phyloP scores from a whole-genome alignment of 2,329 filamentous ascomycete genomes.

The Sclerotinia trifoliorum region DNA sequence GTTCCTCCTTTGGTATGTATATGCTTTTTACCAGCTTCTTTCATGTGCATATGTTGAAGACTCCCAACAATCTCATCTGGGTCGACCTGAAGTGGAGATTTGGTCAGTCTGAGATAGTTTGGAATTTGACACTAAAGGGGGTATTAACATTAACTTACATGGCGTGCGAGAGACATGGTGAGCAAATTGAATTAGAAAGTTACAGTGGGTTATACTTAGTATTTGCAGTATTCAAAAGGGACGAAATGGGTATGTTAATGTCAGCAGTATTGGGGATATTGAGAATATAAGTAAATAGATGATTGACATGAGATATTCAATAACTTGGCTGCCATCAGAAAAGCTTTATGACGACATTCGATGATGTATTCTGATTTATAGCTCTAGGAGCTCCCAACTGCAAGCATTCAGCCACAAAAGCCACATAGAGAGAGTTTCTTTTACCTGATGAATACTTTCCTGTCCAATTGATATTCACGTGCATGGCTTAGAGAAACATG shows the following conservation, averaged over 20 bases:
- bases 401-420: background rate
- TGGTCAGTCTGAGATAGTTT: background rate
- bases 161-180: slow-evolving; percentile 51
- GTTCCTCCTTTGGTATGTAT: slow-evolving; percentile 45
- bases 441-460: slow-evolving; percentile 1
- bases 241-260: background rate
- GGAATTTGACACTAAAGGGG: background rate
- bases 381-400: background rate
- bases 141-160: slow-evolving; percentile 43
- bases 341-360: slow-evolving; percentile 8
- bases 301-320: background rate
- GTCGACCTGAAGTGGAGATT: slow-evolving; percentile 46
- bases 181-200: background rate
- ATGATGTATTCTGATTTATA: background rate
- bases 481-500: background rate
- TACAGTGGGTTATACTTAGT: background rate
- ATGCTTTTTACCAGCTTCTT: slow-evolving; percentile 40
- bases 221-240: background rate
- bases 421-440: slow-evolving; percentile 3
- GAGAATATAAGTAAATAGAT: background rate
- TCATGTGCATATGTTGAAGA: slow-evolving; percentile 48
- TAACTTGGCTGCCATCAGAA: background rate
- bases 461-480: background rate
- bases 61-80: slow-evolving; percentile 55
- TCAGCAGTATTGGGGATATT: background rate